These are phyloP conservation scores for Iberis pinnata DNA, from an alignment of 345 rosid genomes.

Conservation along the genomic window DNA sequence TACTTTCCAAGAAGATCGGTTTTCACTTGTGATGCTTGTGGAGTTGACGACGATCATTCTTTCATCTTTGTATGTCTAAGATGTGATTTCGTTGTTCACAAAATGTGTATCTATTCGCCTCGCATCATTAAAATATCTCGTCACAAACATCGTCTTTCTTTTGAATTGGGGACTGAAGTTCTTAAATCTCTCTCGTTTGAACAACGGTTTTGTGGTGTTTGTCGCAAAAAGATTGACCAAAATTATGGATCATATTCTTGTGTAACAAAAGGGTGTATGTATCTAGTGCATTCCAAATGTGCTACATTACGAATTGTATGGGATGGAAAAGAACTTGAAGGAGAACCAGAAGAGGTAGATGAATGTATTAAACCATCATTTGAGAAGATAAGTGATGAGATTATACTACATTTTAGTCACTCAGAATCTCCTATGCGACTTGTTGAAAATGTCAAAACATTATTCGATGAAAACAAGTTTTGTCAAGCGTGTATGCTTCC, in stretches of 20 bases:
- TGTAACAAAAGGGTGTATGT: neutral
- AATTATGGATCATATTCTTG: neutral
- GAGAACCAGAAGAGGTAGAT: neutral
- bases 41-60: too few relatives aligned
- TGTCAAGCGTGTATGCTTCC: constrained; percentile 9
- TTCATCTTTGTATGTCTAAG: too few relatives aligned
- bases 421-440: neutral
- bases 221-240: neutral
- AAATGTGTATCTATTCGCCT: neutral
- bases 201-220: neutral
- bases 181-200: neutral
- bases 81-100: too few relatives aligned
- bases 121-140: neutral
- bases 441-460: neutral
- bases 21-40: too few relatives aligned
- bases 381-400: neutral
- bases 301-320: neutral
- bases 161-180: too few relatives aligned
- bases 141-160: neutral
- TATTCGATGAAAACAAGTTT: neutral
- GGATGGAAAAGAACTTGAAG: constrained; percentile 1
- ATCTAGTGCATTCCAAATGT: neutral
- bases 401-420: neutral
- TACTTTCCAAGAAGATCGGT: neutral
- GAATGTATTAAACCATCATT: neutral